Percentiles rank a stretch among this genome's conserved stretches.
Conservation (phyloP, 345 rosid species). For the Eutrema yunnanense region DNA sequence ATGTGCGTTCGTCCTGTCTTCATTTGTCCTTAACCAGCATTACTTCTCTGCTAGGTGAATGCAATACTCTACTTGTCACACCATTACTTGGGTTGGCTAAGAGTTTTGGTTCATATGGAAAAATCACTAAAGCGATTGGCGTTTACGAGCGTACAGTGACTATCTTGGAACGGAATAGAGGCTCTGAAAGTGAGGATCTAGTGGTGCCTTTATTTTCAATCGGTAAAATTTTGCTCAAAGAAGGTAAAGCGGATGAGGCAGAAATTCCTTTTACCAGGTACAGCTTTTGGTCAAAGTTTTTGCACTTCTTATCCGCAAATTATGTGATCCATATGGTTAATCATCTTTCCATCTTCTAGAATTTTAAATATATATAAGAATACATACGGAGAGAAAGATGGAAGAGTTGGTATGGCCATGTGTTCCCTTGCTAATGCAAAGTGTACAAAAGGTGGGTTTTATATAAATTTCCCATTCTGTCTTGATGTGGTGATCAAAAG, state of each 20-base stretch:
- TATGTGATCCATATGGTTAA: not conserved
- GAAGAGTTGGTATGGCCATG: conserved; percentile 77
- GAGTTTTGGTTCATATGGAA: conserved; percentile 56
- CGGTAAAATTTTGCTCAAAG: conserved; percentile 69
- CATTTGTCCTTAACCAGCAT: not conserved
- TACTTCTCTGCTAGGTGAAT: conserved; percentile 37
- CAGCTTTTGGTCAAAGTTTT: not conserved
- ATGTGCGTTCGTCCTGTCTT: not conserved
- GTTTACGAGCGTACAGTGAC: conserved; percentile 45
- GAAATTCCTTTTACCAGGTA: conserved; percentile 62
- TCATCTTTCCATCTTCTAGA: conserved; percentile 27
- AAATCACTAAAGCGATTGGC: conserved; percentile 47
- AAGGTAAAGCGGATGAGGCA: conserved; percentile 61
- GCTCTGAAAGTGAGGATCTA: conserved; percentile 66
- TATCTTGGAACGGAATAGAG: conserved; percentile 63
- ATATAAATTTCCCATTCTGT: not conserved
- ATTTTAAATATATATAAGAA: conserved; percentile 57
- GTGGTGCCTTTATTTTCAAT: conserved; percentile 61
- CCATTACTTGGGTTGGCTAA: conserved; percentile 81
- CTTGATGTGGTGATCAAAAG: not conserved
- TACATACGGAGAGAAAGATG: conserved; percentile 61
- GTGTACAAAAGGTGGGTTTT: conserved; percentile 60
- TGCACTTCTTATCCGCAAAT: not conserved
- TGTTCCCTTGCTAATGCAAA: conserved; percentile 74
- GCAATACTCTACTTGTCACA: conserved; percentile 51